Percentiles rank a stretch among this genome's conserved stretches.
phyloP scores from a whole-genome alignment of 805 yeast species.

The Priceomyces carsonii region DNA sequence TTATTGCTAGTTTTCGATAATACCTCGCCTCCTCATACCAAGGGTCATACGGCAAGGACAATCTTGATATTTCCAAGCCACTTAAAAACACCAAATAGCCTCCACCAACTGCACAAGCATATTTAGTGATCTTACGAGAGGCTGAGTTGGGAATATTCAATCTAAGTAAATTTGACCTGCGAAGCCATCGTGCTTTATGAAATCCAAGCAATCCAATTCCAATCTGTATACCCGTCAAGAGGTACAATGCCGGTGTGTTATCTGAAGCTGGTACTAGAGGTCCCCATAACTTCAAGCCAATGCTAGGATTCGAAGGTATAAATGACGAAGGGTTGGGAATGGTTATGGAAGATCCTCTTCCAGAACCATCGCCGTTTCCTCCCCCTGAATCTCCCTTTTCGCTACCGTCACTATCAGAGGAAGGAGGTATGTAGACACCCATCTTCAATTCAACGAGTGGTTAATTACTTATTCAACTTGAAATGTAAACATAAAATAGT shows the following conservation, averaged over 20 bases:
- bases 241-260: slow-evolving; percentile 52
- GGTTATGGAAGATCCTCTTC: slow-evolving; percentile 9
- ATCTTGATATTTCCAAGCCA: slow-evolving; percentile 55
- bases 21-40: slow-evolving; percentile 68
- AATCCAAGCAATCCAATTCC: slow-evolving; percentile 42
- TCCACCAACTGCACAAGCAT: slow-evolving; percentile 32
- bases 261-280: slow-evolving; percentile 76
- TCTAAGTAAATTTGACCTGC: slow-evolving; percentile 10
- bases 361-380: slow-evolving; percentile 6
- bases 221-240: slow-evolving; percentile 55
- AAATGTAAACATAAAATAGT: no score
- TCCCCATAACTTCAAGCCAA: slow-evolving; percentile 66
- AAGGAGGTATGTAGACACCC: slow-evolving; percentile 41
- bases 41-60: slow-evolving; percentile 55
- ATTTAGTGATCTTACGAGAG: slow-evolving; percentile 14
- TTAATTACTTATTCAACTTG: no score
- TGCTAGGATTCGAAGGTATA: slow-evolving; percentile 46
- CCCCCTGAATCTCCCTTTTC: slow-evolving; percentile 7
- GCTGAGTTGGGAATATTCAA: slow-evolving; percentile 13
- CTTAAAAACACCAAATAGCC: slow-evolving; percentile 51
- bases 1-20: slow-evolving; percentile 52
- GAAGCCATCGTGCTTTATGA: slow-evolving; percentile 17
- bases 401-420: slow-evolving; percentile 12
- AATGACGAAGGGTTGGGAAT: slow-evolving; percentile 20
- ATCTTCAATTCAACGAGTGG: slow-evolving; percentile 16